Evolutionary conservation across 1,139 yeast genomes (phyloP).

Genomic region (Diutina mesorugosa): DNA sequence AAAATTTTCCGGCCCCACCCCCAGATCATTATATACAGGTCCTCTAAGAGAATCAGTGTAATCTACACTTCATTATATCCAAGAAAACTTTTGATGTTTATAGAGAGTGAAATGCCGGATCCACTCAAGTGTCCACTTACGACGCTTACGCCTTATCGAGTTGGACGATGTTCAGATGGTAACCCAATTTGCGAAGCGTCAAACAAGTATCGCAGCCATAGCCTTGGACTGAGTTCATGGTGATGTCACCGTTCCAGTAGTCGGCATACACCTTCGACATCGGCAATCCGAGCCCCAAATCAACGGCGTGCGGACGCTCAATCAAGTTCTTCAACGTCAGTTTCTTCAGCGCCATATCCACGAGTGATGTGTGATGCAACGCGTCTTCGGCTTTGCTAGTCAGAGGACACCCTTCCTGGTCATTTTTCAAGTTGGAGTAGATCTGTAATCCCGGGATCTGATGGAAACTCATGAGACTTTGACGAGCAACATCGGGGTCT

Average conservation of each 20-base stretch:
- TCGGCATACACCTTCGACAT: constrained; percentile 88
- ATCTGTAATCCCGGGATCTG: constrained; percentile 46
- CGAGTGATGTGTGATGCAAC: constrained; percentile 22
- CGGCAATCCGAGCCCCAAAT: constrained; percentile 81
- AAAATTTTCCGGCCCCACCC: background rate
- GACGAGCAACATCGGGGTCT: constrained; percentile 42
- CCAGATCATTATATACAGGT: no score
- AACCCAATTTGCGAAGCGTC: constrained; percentile 66
- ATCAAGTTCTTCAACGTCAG: constrained; percentile 36
- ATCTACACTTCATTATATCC: no score
- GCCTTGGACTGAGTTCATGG: constrained; percentile 75
- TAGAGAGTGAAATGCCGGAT: no score
- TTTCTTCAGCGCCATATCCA: constrained; percentile 25
- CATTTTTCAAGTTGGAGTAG: constrained; percentile 22
- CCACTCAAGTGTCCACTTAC: no score
- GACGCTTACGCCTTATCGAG: constrained; percentile 46
- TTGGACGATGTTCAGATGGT: constrained; percentile 49
- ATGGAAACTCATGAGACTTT: constrained; percentile 51
- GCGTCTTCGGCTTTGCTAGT: constrained; percentile 4
- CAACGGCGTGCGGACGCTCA: constrained; percentile 58
- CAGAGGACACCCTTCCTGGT: constrained; percentile 6
- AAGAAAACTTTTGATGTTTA: no score
- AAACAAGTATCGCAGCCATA: constrained; percentile 85
- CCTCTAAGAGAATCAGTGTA: no score
- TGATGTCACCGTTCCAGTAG: constrained; percentile 88